Base-by-base conservation (phyloP, 768 basidiomycete genomes). In the Lentinula guzmanii region DNA sequence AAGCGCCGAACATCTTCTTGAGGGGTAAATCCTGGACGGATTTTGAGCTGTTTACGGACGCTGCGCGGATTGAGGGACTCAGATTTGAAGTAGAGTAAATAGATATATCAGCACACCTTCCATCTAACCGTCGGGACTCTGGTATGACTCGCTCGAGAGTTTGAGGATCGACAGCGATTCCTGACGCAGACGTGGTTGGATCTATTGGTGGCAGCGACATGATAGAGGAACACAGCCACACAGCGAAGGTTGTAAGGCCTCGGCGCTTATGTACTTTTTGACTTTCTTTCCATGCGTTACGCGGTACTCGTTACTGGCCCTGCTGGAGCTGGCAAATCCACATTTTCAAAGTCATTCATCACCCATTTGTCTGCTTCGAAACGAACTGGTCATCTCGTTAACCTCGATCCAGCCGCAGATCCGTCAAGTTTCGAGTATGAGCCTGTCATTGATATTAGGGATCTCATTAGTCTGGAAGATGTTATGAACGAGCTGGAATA, bases 291-390 rank as follows among this genome's bases (percentile, higher is more conserved):
- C 54, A 94, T 94, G 92, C 88, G 92, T 63, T 94, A 94, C 76
- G 92, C 92, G 6, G 87, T 93, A 33, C 82, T 94, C 51, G 84
- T 94, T 55, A 91, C 89, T 60, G 97, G 97, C n/a, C 97, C 97
- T 52, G 97, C 97, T 2, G 97, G 97, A 54, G 94, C 97, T 13
- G 97, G 97, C 55, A 99, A 99, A 77, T 93, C 94, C 0, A 98
- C 97, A 0, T 96, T 99, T 69, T 90, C 91, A 67, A 79, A 83
- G 21, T 85, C 95, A 0, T 86, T 98, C 65, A 80, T 98, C 62
- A 95, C 91, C 9, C 96, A 98, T 75, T 85, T 98, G 4, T 85
- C 82, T 61, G 81, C 90, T 2, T 83, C 93, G 53, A 90, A 86
- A 64, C 84, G 97, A 7, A 85, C 87, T 0, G 92, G 85, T 0